A percentile compares a stretch with the other conserved stretches of the same genome.
These are phyloP conservation scores for Boletus vermiculosoides DNA, from an alignment of 768 basidiomycete genomes.

Conservation along the genomic window DNA sequence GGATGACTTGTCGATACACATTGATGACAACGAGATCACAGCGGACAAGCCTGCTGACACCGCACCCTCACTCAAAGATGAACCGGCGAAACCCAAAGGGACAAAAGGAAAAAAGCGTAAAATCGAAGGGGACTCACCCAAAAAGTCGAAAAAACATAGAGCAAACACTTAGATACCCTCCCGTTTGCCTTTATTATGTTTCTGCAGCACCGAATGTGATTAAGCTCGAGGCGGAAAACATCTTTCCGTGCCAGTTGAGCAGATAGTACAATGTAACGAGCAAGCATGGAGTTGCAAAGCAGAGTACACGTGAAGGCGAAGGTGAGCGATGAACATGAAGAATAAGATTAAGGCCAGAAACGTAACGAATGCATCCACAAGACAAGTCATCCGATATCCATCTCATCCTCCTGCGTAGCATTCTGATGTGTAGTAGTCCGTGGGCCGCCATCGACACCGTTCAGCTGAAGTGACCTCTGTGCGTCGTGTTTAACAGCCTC, in stretches of 20 bases:
- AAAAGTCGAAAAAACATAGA: constrained; percentile 51
- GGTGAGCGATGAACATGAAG: constrained; percentile 27
- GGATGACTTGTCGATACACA: constrained; percentile 22
- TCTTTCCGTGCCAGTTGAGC: constrained; percentile 13
- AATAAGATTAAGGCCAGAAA: constrained; percentile 25
- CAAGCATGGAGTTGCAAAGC: constrained; percentile 23
- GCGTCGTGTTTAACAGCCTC: constrained; percentile 52
- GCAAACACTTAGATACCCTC: constrained; percentile 11
- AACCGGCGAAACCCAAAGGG: constrained; percentile 21
- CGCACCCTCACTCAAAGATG: not conserved
- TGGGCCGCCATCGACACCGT: constrained; percentile 20
- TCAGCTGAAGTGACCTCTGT: constrained; percentile 23
- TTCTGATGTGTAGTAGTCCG: constrained; percentile 38
- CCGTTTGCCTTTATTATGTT: not conserved
- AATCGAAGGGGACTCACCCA: constrained; percentile 44
- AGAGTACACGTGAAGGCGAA: constrained; percentile 24
- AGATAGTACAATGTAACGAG: constrained; percentile 22
- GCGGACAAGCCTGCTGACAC: constrained; percentile 14
- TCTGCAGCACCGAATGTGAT: constrained; percentile 2
- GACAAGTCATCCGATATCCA: constrained; percentile 60
- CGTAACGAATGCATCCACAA: constrained; percentile 3
- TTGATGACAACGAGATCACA: constrained; percentile 27
- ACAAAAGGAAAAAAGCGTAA: constrained; percentile 45
- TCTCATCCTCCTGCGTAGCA: constrained; percentile 55
- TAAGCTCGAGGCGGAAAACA: constrained; percentile 2